Percentiles rank a stretch among this genome's conserved stretches.
These are phyloP conservation scores for Lachnellula willkommii DNA, from an alignment of 2,329 filamentous ascomycete genomes.

Conservation along the genomic window DNA sequence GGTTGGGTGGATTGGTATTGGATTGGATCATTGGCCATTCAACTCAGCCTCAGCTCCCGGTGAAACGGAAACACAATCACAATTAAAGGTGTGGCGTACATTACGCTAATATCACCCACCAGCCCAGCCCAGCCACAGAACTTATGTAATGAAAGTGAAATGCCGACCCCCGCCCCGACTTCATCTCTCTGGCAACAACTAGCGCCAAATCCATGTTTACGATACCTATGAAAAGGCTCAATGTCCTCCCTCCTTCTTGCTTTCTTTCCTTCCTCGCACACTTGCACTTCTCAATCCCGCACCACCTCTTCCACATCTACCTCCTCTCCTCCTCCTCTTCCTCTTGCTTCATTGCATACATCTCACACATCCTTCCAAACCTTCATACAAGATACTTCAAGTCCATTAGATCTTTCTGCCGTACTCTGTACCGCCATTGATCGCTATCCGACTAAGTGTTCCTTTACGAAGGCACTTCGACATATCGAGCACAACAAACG, in stretches of 20 bases:
- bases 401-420: slow-evolving; percentile 46
- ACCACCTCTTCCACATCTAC: slow-evolving; percentile 26
- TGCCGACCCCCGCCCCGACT: no score
- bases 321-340: slow-evolving; percentile 31
- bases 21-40: neutral
- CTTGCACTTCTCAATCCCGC: slow-evolving; percentile 27
- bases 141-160: no score
- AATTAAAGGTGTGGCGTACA: no score
- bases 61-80: no score
- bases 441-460: slow-evolving; percentile 44
- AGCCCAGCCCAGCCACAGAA: no score
- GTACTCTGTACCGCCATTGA: slow-evolving; percentile 38
- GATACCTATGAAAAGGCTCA: slow-evolving; percentile 2
- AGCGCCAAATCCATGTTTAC: neutral
- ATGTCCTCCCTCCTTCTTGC: slow-evolving; percentile 14
- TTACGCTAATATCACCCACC: neutral
- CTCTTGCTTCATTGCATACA: slow-evolving; percentile 22
- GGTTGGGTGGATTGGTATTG: neutral
- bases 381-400: slow-evolving; percentile 28
- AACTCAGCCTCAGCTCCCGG: no score
- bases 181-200: neutral
- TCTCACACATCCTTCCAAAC: slow-evolving; percentile 9
- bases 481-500: slow-evolving; percentile 43
- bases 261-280: slow-evolving; percentile 27
- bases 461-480: slow-evolving; percentile 42